Evolutionary conservation across 2,329 filamentous ascomycete genomes (phyloP), one percentile per base, ranked within the genome.

Genomic region (Diaporthe humulicola): DNA sequence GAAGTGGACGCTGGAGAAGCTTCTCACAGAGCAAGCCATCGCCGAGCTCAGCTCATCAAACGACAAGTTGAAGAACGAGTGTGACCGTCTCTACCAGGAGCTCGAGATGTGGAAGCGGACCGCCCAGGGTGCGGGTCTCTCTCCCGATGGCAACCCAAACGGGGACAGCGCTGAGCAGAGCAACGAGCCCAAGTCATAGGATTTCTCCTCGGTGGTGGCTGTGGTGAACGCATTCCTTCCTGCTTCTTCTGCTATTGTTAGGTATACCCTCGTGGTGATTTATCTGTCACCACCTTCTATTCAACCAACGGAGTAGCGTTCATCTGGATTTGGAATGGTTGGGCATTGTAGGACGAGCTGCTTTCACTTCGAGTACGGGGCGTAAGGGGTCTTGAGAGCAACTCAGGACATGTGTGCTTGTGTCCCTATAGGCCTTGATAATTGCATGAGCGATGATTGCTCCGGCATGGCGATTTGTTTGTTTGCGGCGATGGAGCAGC

Each of bases 1-100:
- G 83, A 95, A 98, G 84, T 97, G 94, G 94, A 96, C 94, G 5
- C 87, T 97, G 38, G 95, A 97, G 85, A 98, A 98, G 86, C 90
- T 97, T 52, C 89, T 97, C 52, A 96, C 94, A 0, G 95, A 97
- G 85, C 94, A 97, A 82, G 95, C 95, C 64, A 96, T 97, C 78
- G 92, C 93, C 22, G 96, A 98, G 84, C 91, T 98, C 69, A 96
- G 93, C 81, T 90, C 92, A 40, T 96, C 93, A 77, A 97, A 96
- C 80, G 95, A 97, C 79, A 97, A 96, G 85, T 90, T 96, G 77
- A 96, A 96, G 86, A 88, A 89, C 48, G 94, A 97, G 81, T 94
- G 93, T 78, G 93, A 95, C 82, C 88, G 93, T 45, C 91, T 94
- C 30, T 96, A 94, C 87, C 88, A 93, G 70, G 94, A 96, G 82